A percentile compares a stretch with the other conserved stretches of the same genome.
Conservation (phyloP, 495 filamentous ascomycete species). For the Cercophora sp. region DNA sequence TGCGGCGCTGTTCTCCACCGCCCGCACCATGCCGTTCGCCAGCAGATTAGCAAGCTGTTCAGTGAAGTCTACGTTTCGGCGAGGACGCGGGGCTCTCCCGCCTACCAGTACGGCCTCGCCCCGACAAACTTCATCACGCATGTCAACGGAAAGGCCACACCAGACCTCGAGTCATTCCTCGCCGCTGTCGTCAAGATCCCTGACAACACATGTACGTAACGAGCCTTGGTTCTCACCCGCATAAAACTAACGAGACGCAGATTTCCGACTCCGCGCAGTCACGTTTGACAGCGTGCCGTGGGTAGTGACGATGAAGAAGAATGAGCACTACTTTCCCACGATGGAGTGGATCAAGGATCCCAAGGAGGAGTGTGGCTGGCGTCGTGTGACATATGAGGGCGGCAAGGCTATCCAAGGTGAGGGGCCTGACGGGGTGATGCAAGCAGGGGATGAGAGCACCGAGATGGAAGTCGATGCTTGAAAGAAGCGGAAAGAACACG, state of each 20-base stretch:
- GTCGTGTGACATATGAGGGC: slow-evolving; percentile 65
- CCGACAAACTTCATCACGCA: slow-evolving; percentile 97
- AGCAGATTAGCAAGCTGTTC: slow-evolving; percentile 95
- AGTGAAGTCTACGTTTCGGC: slow-evolving; percentile 96
- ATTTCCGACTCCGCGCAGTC: slow-evolving; percentile 89
- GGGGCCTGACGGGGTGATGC: slow-evolving; percentile 37
- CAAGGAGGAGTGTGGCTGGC: slow-evolving; percentile 61
- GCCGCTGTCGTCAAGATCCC: slow-evolving; percentile 77
- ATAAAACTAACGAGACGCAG: no score
- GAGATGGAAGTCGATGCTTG: slow-evolving; percentile 29
- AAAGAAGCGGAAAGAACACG: no score
- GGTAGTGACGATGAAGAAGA: slow-evolving; percentile 99
- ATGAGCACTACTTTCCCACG: slow-evolving; percentile 96
- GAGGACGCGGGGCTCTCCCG: slow-evolving; percentile 74
- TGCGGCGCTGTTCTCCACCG: slow-evolving; percentile 91
- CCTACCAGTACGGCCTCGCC: slow-evolving; percentile 88
- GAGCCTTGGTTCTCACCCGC: no score
- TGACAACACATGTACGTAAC: slow-evolving; percentile 86
- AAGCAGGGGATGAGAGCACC: slow-evolving; percentile 22
- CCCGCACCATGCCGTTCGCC: slow-evolving; percentile 92
- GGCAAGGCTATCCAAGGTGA: slow-evolving; percentile 49
- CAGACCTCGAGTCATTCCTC: slow-evolving; percentile 75
- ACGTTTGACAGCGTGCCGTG: slow-evolving; percentile 98
- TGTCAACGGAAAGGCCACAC: slow-evolving; percentile 83
- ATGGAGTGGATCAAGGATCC: slow-evolving; percentile 80